A percentile compares a stretch with the other conserved stretches of the same genome.
Conservation (phyloP, 306 rosid genomes). For the Quercus ilex region DNA sequence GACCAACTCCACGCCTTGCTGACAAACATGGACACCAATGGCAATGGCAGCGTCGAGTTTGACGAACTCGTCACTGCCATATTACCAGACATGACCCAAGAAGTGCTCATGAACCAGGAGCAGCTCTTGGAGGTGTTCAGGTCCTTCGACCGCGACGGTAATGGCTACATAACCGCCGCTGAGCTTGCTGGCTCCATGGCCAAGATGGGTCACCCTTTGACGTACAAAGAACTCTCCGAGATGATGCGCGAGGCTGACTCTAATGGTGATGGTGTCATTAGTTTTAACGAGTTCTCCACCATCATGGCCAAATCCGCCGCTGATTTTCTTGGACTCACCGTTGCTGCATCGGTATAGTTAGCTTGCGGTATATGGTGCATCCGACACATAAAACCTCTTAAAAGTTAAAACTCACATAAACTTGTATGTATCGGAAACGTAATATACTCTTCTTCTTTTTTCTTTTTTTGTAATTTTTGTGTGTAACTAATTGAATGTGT, state of each 20-base stretch:
- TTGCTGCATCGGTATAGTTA: neutral
- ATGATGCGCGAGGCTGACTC: slow-evolving; percentile 77
- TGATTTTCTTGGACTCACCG: slow-evolving; percentile 60
- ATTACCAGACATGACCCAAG: slow-evolving; percentile 46
- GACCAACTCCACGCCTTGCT: slow-evolving; percentile 56
- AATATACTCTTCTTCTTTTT: too few relatives aligned
- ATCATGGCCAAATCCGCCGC: slow-evolving; percentile 76
- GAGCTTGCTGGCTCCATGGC: slow-evolving; percentile 92
- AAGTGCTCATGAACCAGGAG: slow-evolving; percentile 62
- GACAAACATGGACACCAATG: slow-evolving; percentile 65
- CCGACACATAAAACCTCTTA: too few relatives aligned
- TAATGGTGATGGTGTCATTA: slow-evolving; percentile 82
- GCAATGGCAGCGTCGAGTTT: slow-evolving; percentile 69
- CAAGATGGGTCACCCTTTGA: slow-evolving; percentile 75
- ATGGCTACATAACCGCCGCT: slow-evolving; percentile 68
- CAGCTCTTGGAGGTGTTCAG: slow-evolving; percentile 68
- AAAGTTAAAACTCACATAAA: too few relatives aligned
- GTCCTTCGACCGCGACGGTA: slow-evolving; percentile 81
- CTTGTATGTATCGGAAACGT: too few relatives aligned
- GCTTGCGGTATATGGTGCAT: too few relatives aligned
- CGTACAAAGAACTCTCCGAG: slow-evolving; percentile 57
- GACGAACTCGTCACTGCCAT: slow-evolving; percentile 63
- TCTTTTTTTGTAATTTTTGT: too few relatives aligned
- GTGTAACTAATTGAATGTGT: too few relatives aligned
- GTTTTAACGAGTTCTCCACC: slow-evolving; percentile 63